Percentiles rank a stretch among this genome's conserved stretches.
phyloP scores from a whole-genome alignment of 805 yeast genomes.

The Cyberlindnera maritima region DNA sequence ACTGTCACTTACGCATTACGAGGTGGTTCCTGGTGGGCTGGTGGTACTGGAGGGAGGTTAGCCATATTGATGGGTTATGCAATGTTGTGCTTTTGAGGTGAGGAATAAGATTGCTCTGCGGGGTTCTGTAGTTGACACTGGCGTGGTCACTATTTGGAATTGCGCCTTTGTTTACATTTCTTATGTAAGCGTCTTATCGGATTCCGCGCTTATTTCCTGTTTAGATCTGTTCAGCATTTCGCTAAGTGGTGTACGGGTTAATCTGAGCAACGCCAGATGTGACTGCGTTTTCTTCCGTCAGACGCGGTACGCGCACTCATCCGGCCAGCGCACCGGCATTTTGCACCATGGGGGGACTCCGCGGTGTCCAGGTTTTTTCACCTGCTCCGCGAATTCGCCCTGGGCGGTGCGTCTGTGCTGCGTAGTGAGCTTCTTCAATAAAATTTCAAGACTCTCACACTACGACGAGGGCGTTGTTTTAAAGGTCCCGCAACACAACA shows the following conservation, averaged over 20 bases:
- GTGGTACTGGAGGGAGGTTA: slow-evolving; percentile 21
- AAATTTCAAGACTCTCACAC: slow-evolving; percentile 17
- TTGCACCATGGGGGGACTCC: slow-evolving; percentile 7
- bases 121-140: too few relatives aligned
- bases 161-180: slow-evolving; percentile 17
- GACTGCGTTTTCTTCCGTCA: slow-evolving; percentile 9
- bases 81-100: too few relatives aligned
- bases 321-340: background rate
- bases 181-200: slow-evolving; percentile 13
- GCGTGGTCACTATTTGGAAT: too few relatives aligned
- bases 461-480: slow-evolving; percentile 29
- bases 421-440: slow-evolving; percentile 10
- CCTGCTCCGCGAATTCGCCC: background rate
- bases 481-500: slow-evolving; percentile 10
- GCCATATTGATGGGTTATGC: too few relatives aligned
- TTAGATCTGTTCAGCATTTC: background rate
- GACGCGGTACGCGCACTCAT: slow-evolving; percentile 11
- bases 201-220: background rate
- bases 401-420: background rate
- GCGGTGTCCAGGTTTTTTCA: slow-evolving; percentile 13
- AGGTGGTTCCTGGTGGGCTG: slow-evolving; percentile 20
- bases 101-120: too few relatives aligned
- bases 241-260: slow-evolving; percentile 6
- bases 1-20: slow-evolving; percentile 22
- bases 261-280: background rate